phyloP scores from a whole-genome alignment of 495 filamentous ascomycete genomes.

The Wilcoxina mikolae region DNA sequence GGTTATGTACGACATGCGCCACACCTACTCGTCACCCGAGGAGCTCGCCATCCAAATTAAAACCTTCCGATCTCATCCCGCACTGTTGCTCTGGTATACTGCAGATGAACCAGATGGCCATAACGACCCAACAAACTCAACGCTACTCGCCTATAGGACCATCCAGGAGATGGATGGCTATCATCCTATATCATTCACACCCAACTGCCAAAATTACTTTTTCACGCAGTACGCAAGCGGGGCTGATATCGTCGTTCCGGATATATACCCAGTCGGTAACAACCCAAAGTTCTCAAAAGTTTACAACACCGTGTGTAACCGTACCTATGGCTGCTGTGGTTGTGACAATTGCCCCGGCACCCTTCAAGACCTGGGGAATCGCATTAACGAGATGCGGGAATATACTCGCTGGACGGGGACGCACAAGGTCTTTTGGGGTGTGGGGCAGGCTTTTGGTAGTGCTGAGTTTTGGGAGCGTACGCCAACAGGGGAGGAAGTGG shows the following conservation, averaged over 20 bases:
- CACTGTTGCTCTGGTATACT: conserved; percentile 40
- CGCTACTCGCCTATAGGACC: conserved; percentile 11
- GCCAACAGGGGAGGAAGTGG: conserved; percentile 30
- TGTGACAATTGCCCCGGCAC: background rate
- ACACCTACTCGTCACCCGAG: conserved; percentile 33
- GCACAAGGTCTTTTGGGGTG: conserved; percentile 52
- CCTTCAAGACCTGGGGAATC: conserved; percentile 62
- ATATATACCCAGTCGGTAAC: conserved; percentile 40
- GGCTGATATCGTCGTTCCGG: conserved; percentile 37
- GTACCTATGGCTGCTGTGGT: conserved; percentile 33
- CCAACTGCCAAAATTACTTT: conserved; percentile 42
- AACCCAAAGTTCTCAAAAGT: conserved; percentile 73
- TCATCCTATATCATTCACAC: conserved; percentile 37
- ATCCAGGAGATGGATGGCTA: conserved; percentile 38
- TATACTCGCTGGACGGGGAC: conserved; percentile 45
- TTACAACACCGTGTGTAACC: conserved; percentile 47
- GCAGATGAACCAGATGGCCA: conserved; percentile 36
- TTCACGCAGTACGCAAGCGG: conserved; percentile 37
- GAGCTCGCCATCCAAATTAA: conserved; percentile 32
- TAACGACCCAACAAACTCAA: conserved; percentile 33
- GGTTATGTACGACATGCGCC: conserved; percentile 41
- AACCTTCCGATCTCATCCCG: conserved; percentile 29
- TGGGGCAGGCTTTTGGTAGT: conserved; percentile 67
- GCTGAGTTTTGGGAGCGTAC: conserved; percentile 54
- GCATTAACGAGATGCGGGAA: background rate